A percentile compares a stretch with the other conserved stretches of the same genome.
These are phyloP conservation scores for Exophiala xenobiotica DNA, from an alignment of 2,329 filamentous ascomycete species.

Conservation along the genomic window DNA sequence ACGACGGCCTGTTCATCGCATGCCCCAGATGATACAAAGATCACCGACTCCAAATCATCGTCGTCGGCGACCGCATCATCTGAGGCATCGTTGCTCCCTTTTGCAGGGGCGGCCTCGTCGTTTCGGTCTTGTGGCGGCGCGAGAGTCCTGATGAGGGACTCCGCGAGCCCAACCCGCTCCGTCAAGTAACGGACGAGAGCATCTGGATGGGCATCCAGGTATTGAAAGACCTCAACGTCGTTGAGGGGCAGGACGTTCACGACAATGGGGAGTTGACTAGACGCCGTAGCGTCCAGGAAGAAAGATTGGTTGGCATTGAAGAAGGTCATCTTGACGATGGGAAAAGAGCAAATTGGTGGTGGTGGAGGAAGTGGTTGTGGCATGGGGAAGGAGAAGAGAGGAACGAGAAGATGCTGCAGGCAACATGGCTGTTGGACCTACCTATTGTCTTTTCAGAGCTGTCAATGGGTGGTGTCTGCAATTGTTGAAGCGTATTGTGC, in stretches of 20 bases:
- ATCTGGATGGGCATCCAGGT: conserved; percentile 21
- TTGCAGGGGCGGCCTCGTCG: background rate
- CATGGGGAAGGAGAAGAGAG: conserved; percentile 1
- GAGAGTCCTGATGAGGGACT: conserved; percentile 4
- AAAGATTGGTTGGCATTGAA: conserved; percentile 10
- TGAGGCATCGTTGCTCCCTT: background rate
- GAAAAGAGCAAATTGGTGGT: background rate
- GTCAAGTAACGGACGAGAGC: conserved; percentile 12
- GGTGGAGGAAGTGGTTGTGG: background rate
- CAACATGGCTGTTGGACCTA: background rate
- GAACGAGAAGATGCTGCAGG: no score
- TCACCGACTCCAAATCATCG: background rate
- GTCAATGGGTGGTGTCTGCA: background rate
- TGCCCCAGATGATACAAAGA: background rate
- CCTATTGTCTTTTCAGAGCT: conserved; percentile 6
- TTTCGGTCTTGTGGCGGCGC: background rate
- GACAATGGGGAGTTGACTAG: conserved; percentile 3
- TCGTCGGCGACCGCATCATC: background rate
- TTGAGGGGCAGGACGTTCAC: conserved; percentile 8
- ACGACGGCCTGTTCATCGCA: background rate
- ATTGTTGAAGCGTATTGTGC: background rate
- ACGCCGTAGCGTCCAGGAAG: conserved; percentile 15
- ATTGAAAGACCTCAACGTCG: conserved; percentile 10
- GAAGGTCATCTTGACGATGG: no score
- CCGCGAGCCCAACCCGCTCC: conserved; percentile 4